Evolutionary conservation across 1,284 basidiomycete genomes (phyloP).

Genomic region (Rugosomyces carneus): DNA sequence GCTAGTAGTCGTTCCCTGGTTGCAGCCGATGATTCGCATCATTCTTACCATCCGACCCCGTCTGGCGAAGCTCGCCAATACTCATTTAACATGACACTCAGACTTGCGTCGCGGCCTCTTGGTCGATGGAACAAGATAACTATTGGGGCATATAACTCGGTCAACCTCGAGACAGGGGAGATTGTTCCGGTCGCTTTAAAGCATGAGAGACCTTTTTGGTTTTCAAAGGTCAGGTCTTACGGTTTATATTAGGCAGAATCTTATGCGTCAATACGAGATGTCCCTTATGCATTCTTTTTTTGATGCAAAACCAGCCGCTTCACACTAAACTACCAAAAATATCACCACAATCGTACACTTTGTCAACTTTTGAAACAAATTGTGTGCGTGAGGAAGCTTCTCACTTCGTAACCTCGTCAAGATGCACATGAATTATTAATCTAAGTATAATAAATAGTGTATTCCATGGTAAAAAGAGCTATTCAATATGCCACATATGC

Average conservation of each 20-base stretch:
- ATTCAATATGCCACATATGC: conserved; percentile 70
- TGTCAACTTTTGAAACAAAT: too few relatives aligned
- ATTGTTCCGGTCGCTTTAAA: conserved; percentile 66
- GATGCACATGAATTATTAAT: too few relatives aligned
- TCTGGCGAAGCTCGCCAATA: conserved; percentile 46
- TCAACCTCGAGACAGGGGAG: conserved; percentile 74
- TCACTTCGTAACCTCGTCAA: too few relatives aligned
- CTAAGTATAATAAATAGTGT: not conserved
- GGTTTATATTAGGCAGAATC: conserved; percentile 10
- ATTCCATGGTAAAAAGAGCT: not conserved
- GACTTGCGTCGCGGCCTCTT: conserved; percentile 70
- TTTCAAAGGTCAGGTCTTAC: conserved; percentile 76
- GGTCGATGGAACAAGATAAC: conserved; percentile 90
- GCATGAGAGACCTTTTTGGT: conserved; percentile 88
- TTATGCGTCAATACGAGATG: too few relatives aligned
- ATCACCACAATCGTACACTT: too few relatives aligned
- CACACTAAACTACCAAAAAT: too few relatives aligned
- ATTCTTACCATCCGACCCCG: conserved; percentile 15
- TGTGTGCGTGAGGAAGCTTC: too few relatives aligned
- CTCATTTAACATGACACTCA: conserved; percentile 81
- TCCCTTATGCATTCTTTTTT: too few relatives aligned
- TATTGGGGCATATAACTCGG: conserved; percentile 67
- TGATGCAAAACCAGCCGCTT: too few relatives aligned
- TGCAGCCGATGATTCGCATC: conserved; percentile 14
- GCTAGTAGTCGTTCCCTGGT: conserved; percentile 31